Evolutionary conservation across 176 grass and related monocot species (phyloP), one percentile per base, ranked within the genome.

Genomic region (Musa itinerans): DNA sequence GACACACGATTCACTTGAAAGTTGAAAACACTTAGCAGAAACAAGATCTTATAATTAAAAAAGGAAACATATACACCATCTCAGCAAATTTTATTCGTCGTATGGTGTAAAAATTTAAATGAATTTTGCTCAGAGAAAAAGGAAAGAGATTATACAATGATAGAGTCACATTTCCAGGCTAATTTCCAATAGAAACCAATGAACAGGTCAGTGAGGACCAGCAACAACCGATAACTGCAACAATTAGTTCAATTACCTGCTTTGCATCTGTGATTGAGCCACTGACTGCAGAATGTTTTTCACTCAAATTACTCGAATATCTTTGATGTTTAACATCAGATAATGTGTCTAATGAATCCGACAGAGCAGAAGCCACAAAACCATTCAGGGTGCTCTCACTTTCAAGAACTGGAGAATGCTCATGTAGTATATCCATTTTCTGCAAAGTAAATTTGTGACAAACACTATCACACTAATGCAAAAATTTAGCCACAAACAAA

Each of bases 371-470:
- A 71, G 83, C 84, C 62, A 81, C 17, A 52, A 80, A 49, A 43
- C 87, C 88, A 78, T 89, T 89, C 16, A 27, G 10, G 7, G 78
- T 82, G 25, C 74, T 63, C 25, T 92, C 85, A 1, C 84, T 89
- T 93, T 99, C 84, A 24, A 84, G 67, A 64, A 72, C 48, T 22
- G 71, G 86, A 75, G 86, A 83, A 76, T 80, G 83, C 82, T 91
- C 82, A 65, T 57, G 78, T 52, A 83, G 87, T 69, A 84, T 80
- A 80, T 84, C 88, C 74, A 86, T 19, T 65, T 92, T 94, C 95
- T 99, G 84, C 64, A 86, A 89, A 56, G 74, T 26, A 76, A 51
- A 62, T 67, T 76, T 22, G 63, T 76, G 17, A 61, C 13, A 5
- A 61, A 57, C 3, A 16, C 11, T 57, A 57, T 57, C 55, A 4